phyloP scores from a whole-genome alignment of 176 grass and related monocot species.

The Guadua angustifolia region DNA sequence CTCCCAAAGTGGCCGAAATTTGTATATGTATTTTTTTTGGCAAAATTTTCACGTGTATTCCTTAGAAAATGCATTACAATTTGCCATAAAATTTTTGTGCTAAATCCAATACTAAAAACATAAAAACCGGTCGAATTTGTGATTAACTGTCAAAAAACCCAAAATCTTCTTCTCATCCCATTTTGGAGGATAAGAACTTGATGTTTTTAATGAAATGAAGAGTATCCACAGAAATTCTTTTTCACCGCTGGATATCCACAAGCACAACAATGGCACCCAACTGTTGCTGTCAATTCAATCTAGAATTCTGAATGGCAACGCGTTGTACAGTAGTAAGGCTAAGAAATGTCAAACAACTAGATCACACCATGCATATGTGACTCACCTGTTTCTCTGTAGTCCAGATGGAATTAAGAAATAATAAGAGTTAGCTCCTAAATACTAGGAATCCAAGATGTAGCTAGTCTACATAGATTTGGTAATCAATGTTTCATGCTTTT shows the following conservation, averaged over 20 bases:
- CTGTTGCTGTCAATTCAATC: background rate
- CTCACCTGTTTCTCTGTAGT: background rate
- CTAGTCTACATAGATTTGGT: background rate
- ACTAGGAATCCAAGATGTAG: background rate
- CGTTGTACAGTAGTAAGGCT: background rate
- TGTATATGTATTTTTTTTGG: no score
- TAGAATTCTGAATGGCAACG: background rate
- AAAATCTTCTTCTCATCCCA: background rate
- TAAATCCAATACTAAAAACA: no score
- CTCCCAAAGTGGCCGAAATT: no score
- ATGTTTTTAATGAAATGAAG: background rate
- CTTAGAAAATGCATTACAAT: no score
- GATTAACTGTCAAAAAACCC: no score
- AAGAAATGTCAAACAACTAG: conserved; percentile 23
- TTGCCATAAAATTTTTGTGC: no score
- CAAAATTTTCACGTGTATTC: no score
- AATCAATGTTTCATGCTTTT: background rate
- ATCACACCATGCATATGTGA: conserved; percentile 18
- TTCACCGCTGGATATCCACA: background rate
- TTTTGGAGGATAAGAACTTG: background rate
- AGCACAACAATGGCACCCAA: background rate
- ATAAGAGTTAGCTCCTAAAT: background rate
- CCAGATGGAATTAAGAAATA: background rate
- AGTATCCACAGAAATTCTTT: background rate
- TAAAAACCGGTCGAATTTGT: no score